Evolutionary conservation across 495 filamentous ascomycete genomes (phyloP).

Genomic region (Trichoderma gamsii): DNA sequence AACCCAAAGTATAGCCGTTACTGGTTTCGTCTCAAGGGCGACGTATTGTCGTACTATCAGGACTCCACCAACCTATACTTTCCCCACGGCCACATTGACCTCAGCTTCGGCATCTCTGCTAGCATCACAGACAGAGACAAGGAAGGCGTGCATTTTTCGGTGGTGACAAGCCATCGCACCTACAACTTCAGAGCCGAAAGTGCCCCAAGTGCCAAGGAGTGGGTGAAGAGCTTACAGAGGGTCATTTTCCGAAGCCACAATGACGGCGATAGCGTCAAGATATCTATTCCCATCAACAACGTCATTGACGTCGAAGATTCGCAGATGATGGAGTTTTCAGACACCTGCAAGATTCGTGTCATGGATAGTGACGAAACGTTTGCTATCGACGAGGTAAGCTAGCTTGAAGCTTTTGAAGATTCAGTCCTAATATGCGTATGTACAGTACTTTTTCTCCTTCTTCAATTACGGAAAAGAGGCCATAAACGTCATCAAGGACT

Average conservation of each 20-base stretch:
- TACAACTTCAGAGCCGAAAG: slow-evolving; percentile 92
- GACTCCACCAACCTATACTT: slow-evolving; percentile 86
- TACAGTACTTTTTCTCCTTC: slow-evolving; percentile 91
- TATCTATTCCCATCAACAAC: slow-evolving; percentile 81
- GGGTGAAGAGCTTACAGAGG: slow-evolving; percentile 89
- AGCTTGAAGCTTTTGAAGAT: neutral
- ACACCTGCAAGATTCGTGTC: slow-evolving; percentile 89
- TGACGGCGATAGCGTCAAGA: slow-evolving; percentile 95
- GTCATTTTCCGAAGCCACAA: slow-evolving; percentile 96
- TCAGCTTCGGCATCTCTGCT: slow-evolving; percentile 87
- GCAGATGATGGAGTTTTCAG: slow-evolving; percentile 83
- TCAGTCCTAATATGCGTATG: slow-evolving; percentile 24
- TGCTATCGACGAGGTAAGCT: slow-evolving; percentile 83
- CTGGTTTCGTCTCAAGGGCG: slow-evolving; percentile 94
- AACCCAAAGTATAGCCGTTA: slow-evolving; percentile 89
- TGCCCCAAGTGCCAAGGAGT: slow-evolving; percentile 83
- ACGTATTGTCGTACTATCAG: slow-evolving; percentile 89
- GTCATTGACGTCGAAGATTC: slow-evolving; percentile 91
- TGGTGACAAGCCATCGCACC: slow-evolving; percentile 74
- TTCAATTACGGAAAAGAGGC: slow-evolving; percentile 85
- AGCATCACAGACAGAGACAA: slow-evolving; percentile 67
- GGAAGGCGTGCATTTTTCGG: slow-evolving; percentile 67
- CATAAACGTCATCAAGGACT: slow-evolving; percentile 65
- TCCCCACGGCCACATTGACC: slow-evolving; percentile 83
- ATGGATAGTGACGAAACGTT: slow-evolving; percentile 89